phyloP scores from a whole-genome alignment of 2,329 filamentous ascomycete species.

The Cadophora sp. region DNA sequence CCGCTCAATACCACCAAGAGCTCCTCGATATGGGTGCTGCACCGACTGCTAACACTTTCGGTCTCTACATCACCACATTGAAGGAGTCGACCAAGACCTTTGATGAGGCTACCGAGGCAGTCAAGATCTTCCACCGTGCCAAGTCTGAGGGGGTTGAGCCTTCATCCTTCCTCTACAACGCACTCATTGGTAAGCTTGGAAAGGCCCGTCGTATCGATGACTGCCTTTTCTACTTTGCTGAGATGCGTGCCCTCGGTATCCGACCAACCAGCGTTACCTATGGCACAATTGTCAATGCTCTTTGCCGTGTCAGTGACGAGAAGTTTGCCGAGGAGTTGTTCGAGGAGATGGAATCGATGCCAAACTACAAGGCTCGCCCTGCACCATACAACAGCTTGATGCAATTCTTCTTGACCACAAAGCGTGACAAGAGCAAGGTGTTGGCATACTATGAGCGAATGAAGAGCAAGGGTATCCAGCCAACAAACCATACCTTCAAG shows the following conservation, averaged over 20 bases:
- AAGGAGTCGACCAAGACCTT: slow-evolving; percentile 98
- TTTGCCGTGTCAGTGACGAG: slow-evolving; percentile 96
- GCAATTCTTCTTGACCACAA: slow-evolving; percentile 98
- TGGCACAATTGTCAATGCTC: slow-evolving; percentile 95
- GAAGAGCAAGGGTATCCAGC: slow-evolving; percentile 83
- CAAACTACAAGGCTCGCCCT: slow-evolving; percentile 97
- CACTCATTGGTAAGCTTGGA: slow-evolving; percentile 95
- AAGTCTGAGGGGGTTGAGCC: slow-evolving; percentile 94
- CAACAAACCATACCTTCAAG: slow-evolving; percentile 97
- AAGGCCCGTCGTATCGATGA: slow-evolving; percentile 98
- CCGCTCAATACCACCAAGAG: slow-evolving; percentile 89
- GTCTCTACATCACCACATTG: slow-evolving; percentile 97
- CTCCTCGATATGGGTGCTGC: slow-evolving; percentile 88
- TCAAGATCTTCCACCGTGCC: slow-evolving; percentile 96
- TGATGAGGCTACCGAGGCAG: slow-evolving; percentile 94
- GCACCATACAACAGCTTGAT: slow-evolving; percentile 99
- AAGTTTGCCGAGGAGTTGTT: slow-evolving; percentile 98
- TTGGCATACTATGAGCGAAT: slow-evolving; percentile 95
- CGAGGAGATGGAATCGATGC: slow-evolving; percentile 98
- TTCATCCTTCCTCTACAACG: slow-evolving; percentile 97
- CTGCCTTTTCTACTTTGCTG: slow-evolving; percentile 96
- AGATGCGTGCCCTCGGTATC: slow-evolving; percentile 93
- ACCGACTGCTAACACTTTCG: slow-evolving; percentile 96
- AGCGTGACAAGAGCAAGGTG: slow-evolving; percentile 94
- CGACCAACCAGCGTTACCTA: slow-evolving; percentile 98